Conservation (phyloP, 805 yeast genomes). For the Saccharomycopsis capsularis region DNA sequence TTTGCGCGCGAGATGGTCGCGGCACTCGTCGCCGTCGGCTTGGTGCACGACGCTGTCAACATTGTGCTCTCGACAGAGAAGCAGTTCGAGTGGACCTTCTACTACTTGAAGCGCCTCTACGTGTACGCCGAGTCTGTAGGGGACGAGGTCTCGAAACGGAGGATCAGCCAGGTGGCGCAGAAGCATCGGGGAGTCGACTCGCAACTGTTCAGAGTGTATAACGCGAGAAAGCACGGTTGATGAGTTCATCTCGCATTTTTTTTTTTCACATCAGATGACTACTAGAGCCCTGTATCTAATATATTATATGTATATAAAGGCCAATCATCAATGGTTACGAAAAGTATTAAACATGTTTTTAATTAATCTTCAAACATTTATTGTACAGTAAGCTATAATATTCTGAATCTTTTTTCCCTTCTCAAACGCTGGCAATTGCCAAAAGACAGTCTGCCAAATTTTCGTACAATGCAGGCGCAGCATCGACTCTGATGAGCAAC, state of each 20-base stretch:
- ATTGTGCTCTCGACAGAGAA: conserved; percentile 59
- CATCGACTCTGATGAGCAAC: conserved; percentile 3
- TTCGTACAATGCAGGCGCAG: conserved; percentile 7
- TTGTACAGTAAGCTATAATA: too few species aligned
- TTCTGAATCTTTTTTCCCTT: too few species aligned
- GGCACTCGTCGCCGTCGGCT: conserved; percentile 47
- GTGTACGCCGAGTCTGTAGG: conserved; percentile 19
- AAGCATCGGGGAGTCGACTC: conserved; percentile 17
- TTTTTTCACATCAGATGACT: too few species aligned
- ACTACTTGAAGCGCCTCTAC: conserved; percentile 17
- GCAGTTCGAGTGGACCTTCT: conserved; percentile 62
- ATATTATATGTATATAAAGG: too few species aligned
- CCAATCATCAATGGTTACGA: too few species aligned
- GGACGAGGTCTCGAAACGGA: conserved; percentile 11
- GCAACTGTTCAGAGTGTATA: conserved; percentile 47
- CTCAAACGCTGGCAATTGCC: background rate
- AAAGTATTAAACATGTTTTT: too few species aligned
- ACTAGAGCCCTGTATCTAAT: too few species aligned
- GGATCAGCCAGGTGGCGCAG: conserved; percentile 6
- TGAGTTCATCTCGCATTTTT: too few species aligned
- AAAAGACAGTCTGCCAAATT: conserved; percentile 8
- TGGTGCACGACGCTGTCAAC: conserved; percentile 62
- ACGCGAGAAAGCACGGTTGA: conserved; percentile 52
- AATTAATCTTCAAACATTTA: too few species aligned
- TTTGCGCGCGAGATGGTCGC: conserved; percentile 71